Base-by-base conservation (phyloP, 106 monocot genomes). In the Dendrobium catenatum region DNA sequence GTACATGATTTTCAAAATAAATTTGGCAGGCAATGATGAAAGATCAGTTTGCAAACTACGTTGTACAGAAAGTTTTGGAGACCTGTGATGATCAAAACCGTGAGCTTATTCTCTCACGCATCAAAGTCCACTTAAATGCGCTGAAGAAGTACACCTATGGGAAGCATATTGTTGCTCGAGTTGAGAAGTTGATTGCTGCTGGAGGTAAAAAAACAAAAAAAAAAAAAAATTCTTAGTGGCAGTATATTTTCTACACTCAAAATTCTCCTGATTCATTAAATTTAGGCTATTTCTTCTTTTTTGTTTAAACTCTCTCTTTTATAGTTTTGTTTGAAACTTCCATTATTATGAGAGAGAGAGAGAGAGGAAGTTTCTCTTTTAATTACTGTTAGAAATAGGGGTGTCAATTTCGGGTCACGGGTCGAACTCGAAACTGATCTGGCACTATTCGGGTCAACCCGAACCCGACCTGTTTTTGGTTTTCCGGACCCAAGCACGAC, bases 21-120 rank as follows among this genome's bases (percentile, higher is more conserved):
- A 9, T 47, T 73, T 73, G 13, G 27, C 77, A 78, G 81, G 81
- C 73, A 47, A 81, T 81, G 81, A 81, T 81, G 81, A 81, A 72
- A 58, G 81, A 80, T 49, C 80, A 80, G 43, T 80, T 80, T 80
- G 80, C 29, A 15, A 80, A 80, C 48, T 80, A 80, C n/a, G 80
- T 80, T 26, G 80, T 80, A 31, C 80, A 80, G 68, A 80, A 80
- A 17, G 72, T 80, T 72, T 44, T 81, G 73, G 81, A 81, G 56
- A 81, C 81, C 31, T 81, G 81, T 24, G 33, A 74, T 81, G 81
- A 81, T 75, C 55, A 75, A 20, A 47, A 81, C 11, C 73, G 81
- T 31, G 81, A 81, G 42, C 54, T 81, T 20, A 81, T 81, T 29
- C 81, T 81, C 7, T 81, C 81, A 15, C 73, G 81, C 24, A 81